phyloP scores from a whole-genome alignment of 192 early-diverging fungal genomes.

The Entomortierella beljakovae region DNA sequence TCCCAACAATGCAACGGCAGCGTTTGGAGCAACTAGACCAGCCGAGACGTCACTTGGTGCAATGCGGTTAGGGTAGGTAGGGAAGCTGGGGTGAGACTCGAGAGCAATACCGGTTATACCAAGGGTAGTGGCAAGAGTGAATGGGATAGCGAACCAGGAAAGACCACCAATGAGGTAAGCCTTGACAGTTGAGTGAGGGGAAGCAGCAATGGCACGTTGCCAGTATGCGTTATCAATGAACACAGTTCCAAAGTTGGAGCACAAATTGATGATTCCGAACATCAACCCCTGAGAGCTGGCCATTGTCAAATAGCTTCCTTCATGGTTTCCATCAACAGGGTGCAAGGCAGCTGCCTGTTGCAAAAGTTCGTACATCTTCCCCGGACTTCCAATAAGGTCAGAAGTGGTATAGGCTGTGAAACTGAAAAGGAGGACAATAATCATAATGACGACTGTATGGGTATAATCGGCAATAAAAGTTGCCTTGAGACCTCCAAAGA shows the following conservation, averaged over 20 bases:
- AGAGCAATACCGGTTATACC: conserved; percentile 76
- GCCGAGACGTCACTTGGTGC: conserved; percentile 67
- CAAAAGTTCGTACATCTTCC: conserved; percentile 77
- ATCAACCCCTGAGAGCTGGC: conserved; percentile 71
- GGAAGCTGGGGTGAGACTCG: conserved; percentile 63
- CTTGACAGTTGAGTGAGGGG: conserved; percentile 74
- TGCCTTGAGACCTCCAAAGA: conserved; percentile 79
- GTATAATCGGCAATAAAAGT: conserved; percentile 81
- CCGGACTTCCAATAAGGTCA: conserved; percentile 71
- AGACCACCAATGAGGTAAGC: conserved; percentile 80
- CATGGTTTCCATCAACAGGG: conserved; percentile 70
- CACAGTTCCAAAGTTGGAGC: conserved; percentile 84
- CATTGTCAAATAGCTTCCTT: conserved; percentile 75
- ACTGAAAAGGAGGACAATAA: conserved; percentile 76
- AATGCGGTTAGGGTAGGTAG: conserved; percentile 67
- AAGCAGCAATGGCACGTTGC: conserved; percentile 79
- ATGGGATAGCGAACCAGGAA: conserved; percentile 84
- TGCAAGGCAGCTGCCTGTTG: conserved; percentile 54
- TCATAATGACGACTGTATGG: conserved; percentile 75
- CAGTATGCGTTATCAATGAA: conserved; percentile 82
- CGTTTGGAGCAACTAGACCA: conserved; percentile 73
- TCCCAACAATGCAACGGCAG: conserved; percentile 73
- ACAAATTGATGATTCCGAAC: conserved; percentile 80
- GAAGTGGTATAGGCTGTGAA: conserved; percentile 75
- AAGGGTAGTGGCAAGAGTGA: conserved; percentile 78